Evolutionary conservation across 1,284 basidiomycete genomes (phyloP), one percentile per base, ranked within the genome.

Genomic region (Somion occarium): DNA sequence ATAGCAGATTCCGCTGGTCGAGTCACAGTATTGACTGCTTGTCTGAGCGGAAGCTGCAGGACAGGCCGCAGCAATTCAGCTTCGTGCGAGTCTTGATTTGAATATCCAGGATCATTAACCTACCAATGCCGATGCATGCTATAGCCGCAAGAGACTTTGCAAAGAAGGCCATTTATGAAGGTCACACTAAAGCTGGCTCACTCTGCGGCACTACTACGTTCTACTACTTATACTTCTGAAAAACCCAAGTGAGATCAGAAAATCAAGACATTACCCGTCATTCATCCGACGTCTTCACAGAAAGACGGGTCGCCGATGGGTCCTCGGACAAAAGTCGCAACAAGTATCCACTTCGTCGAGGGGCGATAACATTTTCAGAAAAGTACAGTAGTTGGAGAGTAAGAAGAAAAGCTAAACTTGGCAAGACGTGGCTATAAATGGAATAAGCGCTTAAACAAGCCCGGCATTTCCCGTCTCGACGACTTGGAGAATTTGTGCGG

Each of bases 1-100:
- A 44, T 60, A 63, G 53, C 62, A 64, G 19, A 65, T 62, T 1
- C 59, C 59, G 47, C 63, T 66, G 3, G 56, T 34, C 18, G 60
- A 55, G 48, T 66, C 63, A 37, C 62, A 64, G 48, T 58, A 64
- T 1, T 59, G 55, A 9, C 59, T 56, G 19, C 51, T 57, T 7
- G 54, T 56, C 50, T 66, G 64, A 5, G 60, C 61, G 19, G 56
- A 43, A 22, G 46, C 62, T 61, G 47, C 11, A 43, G 11, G 20
- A 43, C 20, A 43, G 41, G 20, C 34, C n/a, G n/a, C n/a, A n/a
- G n/a, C n/a, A n/a, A 34, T 34, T 7, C 30, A 34, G 30, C 30
- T 7, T 34, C 30, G 30, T 34, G 7, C 7, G 15, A 34, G 15
- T 34, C n/a, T n/a, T n/a, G n/a, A n/a, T n/a, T n/a, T n/a, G n/a